Evolutionary conservation across 2,329 filamentous ascomycete genomes (phyloP).

Genomic region (Colletotrichum australisinense): DNA sequence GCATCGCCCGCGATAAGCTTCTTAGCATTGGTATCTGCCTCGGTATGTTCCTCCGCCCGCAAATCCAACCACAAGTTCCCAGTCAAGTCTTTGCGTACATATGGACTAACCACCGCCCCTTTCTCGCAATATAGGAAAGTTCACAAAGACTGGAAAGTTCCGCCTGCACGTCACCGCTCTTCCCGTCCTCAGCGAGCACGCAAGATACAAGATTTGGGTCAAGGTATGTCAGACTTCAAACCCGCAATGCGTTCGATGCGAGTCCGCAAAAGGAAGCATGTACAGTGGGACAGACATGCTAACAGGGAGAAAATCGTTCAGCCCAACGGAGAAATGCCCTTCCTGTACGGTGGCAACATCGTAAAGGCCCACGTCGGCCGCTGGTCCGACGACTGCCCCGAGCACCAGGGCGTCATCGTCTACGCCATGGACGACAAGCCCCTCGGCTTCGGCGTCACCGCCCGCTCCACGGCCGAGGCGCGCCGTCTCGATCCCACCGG

Average conservation of each 20-base stretch:
- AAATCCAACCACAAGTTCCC: too few relatives aligned
- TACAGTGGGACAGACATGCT: not conserved
- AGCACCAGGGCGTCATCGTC: slow-evolving; percentile 92
- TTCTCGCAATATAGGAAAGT: slow-evolving; percentile 73
- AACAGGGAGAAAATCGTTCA: not conserved
- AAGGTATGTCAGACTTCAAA: slow-evolving; percentile 55
- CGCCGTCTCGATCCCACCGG: slow-evolving; percentile 89
- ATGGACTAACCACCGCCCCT: not conserved
- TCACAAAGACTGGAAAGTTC: slow-evolving; percentile 97
- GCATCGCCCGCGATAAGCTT: slow-evolving; percentile 82
- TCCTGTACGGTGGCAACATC: slow-evolving; percentile 91
- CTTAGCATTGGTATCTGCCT: slow-evolving; percentile 91
- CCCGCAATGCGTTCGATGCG: not conserved
- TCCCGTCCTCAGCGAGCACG: slow-evolving; percentile 88
- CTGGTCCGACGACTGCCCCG: slow-evolving; percentile 91
- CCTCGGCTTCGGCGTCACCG: slow-evolving; percentile 92
- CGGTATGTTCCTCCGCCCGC: slow-evolving; percentile 51
- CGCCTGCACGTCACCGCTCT: slow-evolving; percentile 91
- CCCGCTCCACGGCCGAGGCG: slow-evolving; percentile 86
- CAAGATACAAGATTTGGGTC: slow-evolving; percentile 97
- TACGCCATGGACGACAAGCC: slow-evolving; percentile 93
- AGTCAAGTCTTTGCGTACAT: not conserved
- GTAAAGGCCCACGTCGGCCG: slow-evolving; percentile 78
- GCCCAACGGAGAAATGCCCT: slow-evolving; percentile 96
- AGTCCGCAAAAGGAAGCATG: too few relatives aligned